These are phyloP conservation scores for Macrolepiota dolichaula DNA, from an alignment of 768 basidiomycete species.

Conservation along the genomic window DNA sequence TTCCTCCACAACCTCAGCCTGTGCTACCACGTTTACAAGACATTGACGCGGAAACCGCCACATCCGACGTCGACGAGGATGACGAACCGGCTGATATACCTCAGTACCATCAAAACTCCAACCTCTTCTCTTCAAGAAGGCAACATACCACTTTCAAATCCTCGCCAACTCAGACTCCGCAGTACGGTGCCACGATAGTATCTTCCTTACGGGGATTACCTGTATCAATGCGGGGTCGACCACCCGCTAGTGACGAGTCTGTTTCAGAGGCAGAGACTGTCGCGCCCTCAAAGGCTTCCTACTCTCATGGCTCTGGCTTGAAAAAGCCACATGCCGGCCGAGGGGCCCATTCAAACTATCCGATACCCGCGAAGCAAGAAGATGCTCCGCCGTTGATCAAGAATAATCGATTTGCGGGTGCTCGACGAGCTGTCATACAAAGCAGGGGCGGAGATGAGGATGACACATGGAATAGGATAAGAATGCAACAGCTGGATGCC, in stretches of 20 bases:
- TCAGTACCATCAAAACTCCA: constrained; percentile 4
- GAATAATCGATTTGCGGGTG: constrained; percentile 18
- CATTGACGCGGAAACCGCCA: constrained; percentile 5
- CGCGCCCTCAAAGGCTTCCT: constrained; percentile 1
- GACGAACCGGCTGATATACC: background rate
- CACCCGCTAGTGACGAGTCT: background rate
- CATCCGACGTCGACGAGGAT: constrained; percentile 1
- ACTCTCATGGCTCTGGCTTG: background rate
- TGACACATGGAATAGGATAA: constrained; percentile 76
- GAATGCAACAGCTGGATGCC: constrained; percentile 65
- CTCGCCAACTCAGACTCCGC: background rate
- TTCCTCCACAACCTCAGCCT: background rate
- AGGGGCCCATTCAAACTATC: background rate
- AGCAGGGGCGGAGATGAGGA: constrained; percentile 53
- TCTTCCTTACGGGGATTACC: constrained; percentile 2
- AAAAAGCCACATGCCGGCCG: background rate
- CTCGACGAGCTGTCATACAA: constrained; percentile 24
- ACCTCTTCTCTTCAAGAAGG: background rate
- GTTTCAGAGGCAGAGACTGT: constrained; percentile 2
- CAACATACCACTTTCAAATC: background rate
- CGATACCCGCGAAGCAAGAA: background rate
- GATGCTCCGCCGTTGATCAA: background rate
- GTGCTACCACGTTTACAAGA: background rate
- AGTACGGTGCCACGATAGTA: background rate
- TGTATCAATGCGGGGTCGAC: background rate